Percentiles rank a stretch among this genome's conserved stretches.
Evolutionary conservation across 257 asterid species (phyloP).

Genomic region (Nicotiana obtusifolia): DNA sequence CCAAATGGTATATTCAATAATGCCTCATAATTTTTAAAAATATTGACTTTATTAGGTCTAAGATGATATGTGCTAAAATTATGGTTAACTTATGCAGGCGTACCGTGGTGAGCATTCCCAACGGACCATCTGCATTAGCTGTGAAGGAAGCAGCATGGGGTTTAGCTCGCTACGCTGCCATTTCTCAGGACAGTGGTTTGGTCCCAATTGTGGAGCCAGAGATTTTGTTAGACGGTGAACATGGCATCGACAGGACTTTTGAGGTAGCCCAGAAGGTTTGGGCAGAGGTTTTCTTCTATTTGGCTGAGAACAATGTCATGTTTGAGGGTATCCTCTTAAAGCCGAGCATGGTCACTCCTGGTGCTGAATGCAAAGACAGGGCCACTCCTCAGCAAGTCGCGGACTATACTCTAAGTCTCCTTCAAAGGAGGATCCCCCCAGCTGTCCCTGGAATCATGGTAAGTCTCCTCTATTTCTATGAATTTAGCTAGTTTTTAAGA

Average conservation of each 20-base stretch:
- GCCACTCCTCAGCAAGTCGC: constrained; percentile 74
- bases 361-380: constrained; percentile 72
- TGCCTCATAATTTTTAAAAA: background rate
- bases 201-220: constrained; percentile 97
- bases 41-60: background rate
- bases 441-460: constrained; percentile 73
- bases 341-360: constrained; percentile 99
- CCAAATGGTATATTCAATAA: constrained; percentile 55
- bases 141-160: constrained; percentile 99
- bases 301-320: constrained; percentile 78
- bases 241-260: constrained; percentile 72
- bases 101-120: constrained; percentile 94
- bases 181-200: constrained; percentile 87
- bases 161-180: constrained; percentile 91
- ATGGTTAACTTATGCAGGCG: constrained; percentile 44
- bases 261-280: constrained; percentile 81
- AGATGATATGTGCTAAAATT: background rate
- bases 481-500: background rate
- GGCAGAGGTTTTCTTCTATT: constrained; percentile 93
- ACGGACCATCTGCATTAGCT: constrained; percentile 90
- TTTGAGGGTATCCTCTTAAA: constrained; percentile 88
- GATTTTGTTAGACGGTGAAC: constrained; percentile 78
- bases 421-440: constrained; percentile 56
- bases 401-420: constrained; percentile 71
- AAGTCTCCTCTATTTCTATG: constrained; percentile 13